A percentile compares a stretch with the other conserved stretches of the same genome.
These are phyloP conservation scores for Wallacemonas collosoma DNA, from an alignment of 208 protist genomes.

Conservation along the genomic window DNA sequence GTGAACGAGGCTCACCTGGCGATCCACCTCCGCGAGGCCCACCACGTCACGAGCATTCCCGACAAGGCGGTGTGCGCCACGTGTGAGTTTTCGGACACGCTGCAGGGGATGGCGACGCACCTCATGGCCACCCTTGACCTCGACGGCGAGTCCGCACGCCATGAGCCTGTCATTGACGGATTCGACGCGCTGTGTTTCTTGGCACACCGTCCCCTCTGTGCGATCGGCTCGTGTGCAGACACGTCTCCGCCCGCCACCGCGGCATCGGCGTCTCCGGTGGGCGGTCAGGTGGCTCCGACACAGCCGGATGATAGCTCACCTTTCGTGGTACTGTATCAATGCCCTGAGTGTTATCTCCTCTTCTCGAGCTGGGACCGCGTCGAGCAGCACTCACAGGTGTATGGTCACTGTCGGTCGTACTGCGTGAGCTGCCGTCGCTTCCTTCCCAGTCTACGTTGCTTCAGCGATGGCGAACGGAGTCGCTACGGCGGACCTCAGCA, in stretches of 20 bases:
- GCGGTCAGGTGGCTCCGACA: not conserved
- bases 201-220: conserved; percentile 18
- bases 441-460: conserved; percentile 2
- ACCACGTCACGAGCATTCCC: conserved; percentile 40
- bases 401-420: conserved; percentile 44
- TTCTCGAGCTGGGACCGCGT: conserved; percentile 55
- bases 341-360: conserved; percentile 54
- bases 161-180: conserved; percentile 29
- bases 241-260: not conserved
- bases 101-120: conserved; percentile 50
- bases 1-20: conserved; percentile 53
- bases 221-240: conserved; percentile 21
- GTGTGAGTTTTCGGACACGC: conserved; percentile 34
- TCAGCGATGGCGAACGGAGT: not conserved
- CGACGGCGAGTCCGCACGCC: conserved; percentile 2
- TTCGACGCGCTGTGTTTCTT: conserved; percentile 27
- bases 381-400: conserved; percentile 41
- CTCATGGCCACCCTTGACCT: conserved; percentile 9
- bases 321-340: conserved; percentile 74
- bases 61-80: conserved; percentile 44
- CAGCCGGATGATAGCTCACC: conserved; percentile 18
- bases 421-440: conserved; percentile 32
- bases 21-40: conserved; percentile 54
- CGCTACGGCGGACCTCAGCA: not conserved
- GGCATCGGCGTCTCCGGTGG: conserved; percentile 11